Evolutionary conservation across 1,139 yeast genomes (phyloP), one percentile per base, ranked within the genome.

Genomic region (Candida dubliniensis): DNA sequence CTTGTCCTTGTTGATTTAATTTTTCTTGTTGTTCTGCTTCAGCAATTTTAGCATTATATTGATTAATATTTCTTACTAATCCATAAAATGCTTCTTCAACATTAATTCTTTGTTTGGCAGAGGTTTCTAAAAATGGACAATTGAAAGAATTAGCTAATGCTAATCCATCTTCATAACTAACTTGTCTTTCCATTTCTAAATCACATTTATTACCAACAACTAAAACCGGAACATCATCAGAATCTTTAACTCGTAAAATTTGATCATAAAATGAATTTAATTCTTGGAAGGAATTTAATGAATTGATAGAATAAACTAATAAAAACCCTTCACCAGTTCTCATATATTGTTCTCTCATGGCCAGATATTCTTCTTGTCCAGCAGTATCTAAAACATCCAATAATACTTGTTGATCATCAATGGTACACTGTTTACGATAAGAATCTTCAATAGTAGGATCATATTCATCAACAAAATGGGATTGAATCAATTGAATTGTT

Each of bases 361-460:
- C 96, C 45, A 91, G 82, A 66, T 90, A 93, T 67, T 93, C 98
- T 67, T 93, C 99, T 72, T 91, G 98, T 36, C 99, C 99, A 12
- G 99, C 98, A 35, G 99, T 93, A 66, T 93, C 99, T 63, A 93
- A 78, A 44, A 93, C 89, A 66, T 93, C 84, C 59, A 79, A 67
- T 39, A 79, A 67, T 8, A 74, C 77, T 49, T 71, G 76, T 47
- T 73, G 77, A 32, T 67, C 70, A 55, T 79, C 81, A 40, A 79
- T 75, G 39, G 69, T 71, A 55, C 82, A 77, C 49, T 75, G 80
- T 54, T 79, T 80, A 48, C 82, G 63, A 63, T 79, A 79, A 13
- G 82, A 76, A 59, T 79, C 99, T 67, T 93, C 99, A 58, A 93
- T 93, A 14, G 99, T 93, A 12, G 99, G 99, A 67, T 95, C 98